Evolutionary conservation across 2,329 filamentous ascomycete genomes (phyloP).

Genomic region (Allantophomopsis lycopodina): DNA sequence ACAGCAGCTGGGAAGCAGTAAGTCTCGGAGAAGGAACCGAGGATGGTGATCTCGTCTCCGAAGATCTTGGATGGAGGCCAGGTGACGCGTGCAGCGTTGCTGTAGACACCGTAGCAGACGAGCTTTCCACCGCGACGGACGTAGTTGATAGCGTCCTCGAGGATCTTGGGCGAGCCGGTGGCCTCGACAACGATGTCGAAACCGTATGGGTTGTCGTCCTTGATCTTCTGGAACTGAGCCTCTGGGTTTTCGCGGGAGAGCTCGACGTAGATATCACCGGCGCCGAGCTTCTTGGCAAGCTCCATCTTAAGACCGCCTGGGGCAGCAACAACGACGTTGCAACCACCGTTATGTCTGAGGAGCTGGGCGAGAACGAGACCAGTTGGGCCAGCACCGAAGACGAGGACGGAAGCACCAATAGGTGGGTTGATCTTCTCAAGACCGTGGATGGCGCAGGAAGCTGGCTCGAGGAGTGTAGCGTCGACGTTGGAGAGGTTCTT

Average conservation of each 20-base stretch:
- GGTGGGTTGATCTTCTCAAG: slow-evolving; percentile 55
- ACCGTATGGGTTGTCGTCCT: slow-evolving; percentile 52
- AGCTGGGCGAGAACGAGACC: slow-evolving; percentile 21
- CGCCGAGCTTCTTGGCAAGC: slow-evolving; percentile 42
- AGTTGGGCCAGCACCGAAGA: slow-evolving; percentile 55
- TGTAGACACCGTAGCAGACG: slow-evolving; percentile 58
- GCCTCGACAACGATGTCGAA: slow-evolving; percentile 64
- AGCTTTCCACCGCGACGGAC: slow-evolving; percentile 58
- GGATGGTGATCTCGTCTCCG: slow-evolving; percentile 54
- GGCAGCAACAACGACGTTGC: slow-evolving; percentile 56
- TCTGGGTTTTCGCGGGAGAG: slow-evolving; percentile 38
- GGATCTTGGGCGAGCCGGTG: slow-evolving; percentile 53
- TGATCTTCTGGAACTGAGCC: slow-evolving; percentile 47
- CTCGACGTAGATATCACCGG: slow-evolving; percentile 38
- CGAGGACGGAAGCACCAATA: slow-evolving; percentile 48
- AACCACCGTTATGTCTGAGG: slow-evolving; percentile 55
- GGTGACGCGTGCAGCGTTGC: slow-evolving; percentile 43
- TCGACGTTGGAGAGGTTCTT: slow-evolving; percentile 54
- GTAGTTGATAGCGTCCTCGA: slow-evolving; percentile 60
- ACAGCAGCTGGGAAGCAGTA: slow-evolving; percentile 54
- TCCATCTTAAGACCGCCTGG: slow-evolving; percentile 59
- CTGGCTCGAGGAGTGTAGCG: slow-evolving; percentile 56
- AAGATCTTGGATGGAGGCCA: slow-evolving; percentile 63
- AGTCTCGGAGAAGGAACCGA: slow-evolving; percentile 61
- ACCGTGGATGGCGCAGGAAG: slow-evolving; percentile 58